Conservation (phyloP, 495 filamentous ascomycete genomes). For the Neurospora sp. region DNA sequence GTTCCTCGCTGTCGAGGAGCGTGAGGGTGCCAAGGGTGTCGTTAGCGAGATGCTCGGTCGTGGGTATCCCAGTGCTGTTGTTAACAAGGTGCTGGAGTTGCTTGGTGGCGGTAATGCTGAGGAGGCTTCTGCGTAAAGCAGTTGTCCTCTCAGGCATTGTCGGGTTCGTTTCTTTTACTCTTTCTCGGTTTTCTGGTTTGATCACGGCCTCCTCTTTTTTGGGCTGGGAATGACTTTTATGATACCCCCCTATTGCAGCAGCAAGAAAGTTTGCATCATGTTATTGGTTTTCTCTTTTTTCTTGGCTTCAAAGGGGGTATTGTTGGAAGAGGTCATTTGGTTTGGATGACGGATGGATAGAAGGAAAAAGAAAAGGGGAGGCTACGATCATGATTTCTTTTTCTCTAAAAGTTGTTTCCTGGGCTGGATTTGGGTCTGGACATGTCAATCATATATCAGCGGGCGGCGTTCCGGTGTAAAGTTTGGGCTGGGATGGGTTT, state of each 20-base stretch:
- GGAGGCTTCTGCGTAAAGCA: conserved; percentile 4
- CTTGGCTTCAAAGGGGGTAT: neutral
- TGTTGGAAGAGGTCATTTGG: neutral
- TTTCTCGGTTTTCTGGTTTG: neutral
- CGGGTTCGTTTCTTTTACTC: neutral
- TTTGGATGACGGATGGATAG: neutral
- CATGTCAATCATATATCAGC: neutral
- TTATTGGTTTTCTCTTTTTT: neutral
- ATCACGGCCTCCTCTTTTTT: conserved; percentile 2
- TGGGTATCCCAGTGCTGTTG: conserved; percentile 85
- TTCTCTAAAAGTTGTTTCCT: neutral
- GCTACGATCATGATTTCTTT: neutral
- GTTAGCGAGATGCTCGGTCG: conserved; percentile 85
- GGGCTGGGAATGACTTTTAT: neutral
- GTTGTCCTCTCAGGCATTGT: neutral
- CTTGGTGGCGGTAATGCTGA: conserved; percentile 52
- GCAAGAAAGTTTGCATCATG: conserved; percentile 3
- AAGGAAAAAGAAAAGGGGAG: neutral
- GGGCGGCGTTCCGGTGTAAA: neutral
- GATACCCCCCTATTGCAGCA: neutral
- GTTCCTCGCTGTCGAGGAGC: conserved; percentile 73
- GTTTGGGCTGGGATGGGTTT: neutral
- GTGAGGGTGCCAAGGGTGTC: conserved; percentile 58
- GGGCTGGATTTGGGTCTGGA: neutral
- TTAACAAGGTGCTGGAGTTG: conserved; percentile 82